These are phyloP conservation scores for Stenocarpella maydis DNA, from an alignment of 2,329 filamentous ascomycete species.

Conservation along the genomic window DNA sequence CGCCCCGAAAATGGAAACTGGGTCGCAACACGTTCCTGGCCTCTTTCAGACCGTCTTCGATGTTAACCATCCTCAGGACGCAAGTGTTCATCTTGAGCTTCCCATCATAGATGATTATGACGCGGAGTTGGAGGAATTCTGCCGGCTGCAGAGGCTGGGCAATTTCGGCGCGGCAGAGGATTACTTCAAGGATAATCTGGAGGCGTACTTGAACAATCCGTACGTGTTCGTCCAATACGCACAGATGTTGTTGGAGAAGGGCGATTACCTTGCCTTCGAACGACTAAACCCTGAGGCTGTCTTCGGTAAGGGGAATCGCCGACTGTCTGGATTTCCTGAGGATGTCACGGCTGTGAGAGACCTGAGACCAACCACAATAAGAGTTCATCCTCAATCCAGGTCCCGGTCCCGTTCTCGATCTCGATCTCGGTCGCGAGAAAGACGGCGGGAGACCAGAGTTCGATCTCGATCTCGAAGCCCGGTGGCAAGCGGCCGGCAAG, in stretches of 20 bases:
- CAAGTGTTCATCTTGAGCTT: conserved; percentile 1
- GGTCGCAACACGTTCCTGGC: background rate
- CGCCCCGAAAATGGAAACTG: background rate
- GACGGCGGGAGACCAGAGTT: background rate
- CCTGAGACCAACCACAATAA: background rate
- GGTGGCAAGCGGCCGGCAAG: background rate
- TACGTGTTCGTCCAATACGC: background rate
- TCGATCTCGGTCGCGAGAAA: background rate
- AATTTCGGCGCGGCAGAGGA: background rate
- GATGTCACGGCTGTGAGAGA: background rate
- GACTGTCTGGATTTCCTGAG: background rate
- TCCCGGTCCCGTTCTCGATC: background rate
- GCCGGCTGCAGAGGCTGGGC: background rate
- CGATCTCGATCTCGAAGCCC: background rate
- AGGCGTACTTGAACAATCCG: background rate
- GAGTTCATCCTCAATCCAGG: background rate
- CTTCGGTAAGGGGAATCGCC: background rate
- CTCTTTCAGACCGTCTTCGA: conserved; percentile 8
- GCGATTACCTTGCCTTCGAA: background rate
- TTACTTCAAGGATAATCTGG: background rate
- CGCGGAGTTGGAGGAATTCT: background rate
- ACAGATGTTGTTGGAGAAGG: conserved; percentile 2
- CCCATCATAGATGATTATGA: background rate
- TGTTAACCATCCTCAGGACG: background rate
- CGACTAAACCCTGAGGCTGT: background rate